Evolutionary conservation across 352 stramenopile genomes (phyloP).

Genomic region (Globisporangium canariense): DNA sequence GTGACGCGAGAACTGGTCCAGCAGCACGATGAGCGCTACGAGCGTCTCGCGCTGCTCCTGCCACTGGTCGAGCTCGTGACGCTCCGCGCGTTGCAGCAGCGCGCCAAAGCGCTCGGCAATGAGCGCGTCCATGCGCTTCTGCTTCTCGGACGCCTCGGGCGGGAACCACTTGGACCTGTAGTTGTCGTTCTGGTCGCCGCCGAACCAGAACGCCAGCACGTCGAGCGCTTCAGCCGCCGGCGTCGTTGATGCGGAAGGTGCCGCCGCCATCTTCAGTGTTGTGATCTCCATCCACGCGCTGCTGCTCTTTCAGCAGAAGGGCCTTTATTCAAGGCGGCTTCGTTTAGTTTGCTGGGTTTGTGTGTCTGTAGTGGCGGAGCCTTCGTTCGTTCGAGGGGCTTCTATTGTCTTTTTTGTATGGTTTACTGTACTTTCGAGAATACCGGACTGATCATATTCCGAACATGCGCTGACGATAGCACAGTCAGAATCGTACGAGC

Average conservation of each 20-base stretch:
- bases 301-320: no score
- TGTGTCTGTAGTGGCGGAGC: no score
- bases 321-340: no score
- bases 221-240: slow-evolving; percentile 5
- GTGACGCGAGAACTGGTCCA: slow-evolving; percentile 88
- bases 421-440: no score
- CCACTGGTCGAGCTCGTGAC: slow-evolving; percentile 48
- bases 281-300: neutral
- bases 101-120: slow-evolving; percentile 18
- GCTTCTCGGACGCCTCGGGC: slow-evolving; percentile 22
- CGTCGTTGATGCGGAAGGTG: neutral
- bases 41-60: slow-evolving; percentile 29
- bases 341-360: no score
- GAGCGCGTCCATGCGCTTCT: slow-evolving; percentile 19
- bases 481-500: no score
- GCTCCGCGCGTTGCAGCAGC: slow-evolving; percentile 17
- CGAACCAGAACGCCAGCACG: slow-evolving; percentile 31
- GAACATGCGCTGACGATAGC: no score
- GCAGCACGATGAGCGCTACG: slow-evolving; percentile 78
- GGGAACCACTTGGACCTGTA: slow-evolving; percentile 35
- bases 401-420: no score
- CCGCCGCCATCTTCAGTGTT: neutral
- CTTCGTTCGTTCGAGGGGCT: no score
- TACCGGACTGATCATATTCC: no score
- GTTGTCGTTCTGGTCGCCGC: slow-evolving; percentile 22